Conservation (phyloP, 768 basidiomycete genomes). For the Sistotremastrum suecicum region DNA sequence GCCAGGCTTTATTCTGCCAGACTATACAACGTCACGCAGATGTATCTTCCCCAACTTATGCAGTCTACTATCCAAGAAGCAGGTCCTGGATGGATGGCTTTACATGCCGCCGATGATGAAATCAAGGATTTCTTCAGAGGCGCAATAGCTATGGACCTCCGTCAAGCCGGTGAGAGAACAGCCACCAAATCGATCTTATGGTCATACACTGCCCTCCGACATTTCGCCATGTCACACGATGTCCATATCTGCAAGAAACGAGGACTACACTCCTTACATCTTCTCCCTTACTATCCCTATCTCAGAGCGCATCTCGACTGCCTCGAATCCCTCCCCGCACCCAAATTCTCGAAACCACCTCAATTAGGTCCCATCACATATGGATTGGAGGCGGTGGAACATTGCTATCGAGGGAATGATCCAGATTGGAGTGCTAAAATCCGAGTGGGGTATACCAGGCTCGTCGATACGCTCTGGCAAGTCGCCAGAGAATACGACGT, state of each 20-base stretch:
- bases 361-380: conserved; percentile 45
- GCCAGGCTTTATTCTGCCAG: conserved; percentile 61
- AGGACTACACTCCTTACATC: conserved; percentile 51
- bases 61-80: conserved; percentile 47
- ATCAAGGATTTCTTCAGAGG: conserved; percentile 64
- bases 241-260: conserved; percentile 48
- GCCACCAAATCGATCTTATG: conserved; percentile 70
- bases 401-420: conserved; percentile 29
- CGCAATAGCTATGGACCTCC: conserved; percentile 60
- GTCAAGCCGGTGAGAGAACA: conserved; percentile 64
- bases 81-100: conserved; percentile 55
- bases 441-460: conserved; percentile 47
- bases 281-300: conserved; percentile 45
- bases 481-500: conserved; percentile 62
- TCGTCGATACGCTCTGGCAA: conserved; percentile 52
- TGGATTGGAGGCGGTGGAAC: conserved; percentile 39
- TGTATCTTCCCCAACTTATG: conserved; percentile 53
- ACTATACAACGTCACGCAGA: conserved; percentile 47
- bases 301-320: conserved; percentile 48
- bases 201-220: conserved; percentile 64
- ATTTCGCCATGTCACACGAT: conserved; percentile 64
- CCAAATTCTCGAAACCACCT: conserved; percentile 50
- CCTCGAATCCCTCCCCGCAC: conserved; percentile 41
- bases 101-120: conserved; percentile 53
- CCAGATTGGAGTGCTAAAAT: conserved; percentile 47